Evolutionary conservation across 2,329 filamentous ascomycete species (phyloP).

Genomic region (Neurospora sp.): DNA sequence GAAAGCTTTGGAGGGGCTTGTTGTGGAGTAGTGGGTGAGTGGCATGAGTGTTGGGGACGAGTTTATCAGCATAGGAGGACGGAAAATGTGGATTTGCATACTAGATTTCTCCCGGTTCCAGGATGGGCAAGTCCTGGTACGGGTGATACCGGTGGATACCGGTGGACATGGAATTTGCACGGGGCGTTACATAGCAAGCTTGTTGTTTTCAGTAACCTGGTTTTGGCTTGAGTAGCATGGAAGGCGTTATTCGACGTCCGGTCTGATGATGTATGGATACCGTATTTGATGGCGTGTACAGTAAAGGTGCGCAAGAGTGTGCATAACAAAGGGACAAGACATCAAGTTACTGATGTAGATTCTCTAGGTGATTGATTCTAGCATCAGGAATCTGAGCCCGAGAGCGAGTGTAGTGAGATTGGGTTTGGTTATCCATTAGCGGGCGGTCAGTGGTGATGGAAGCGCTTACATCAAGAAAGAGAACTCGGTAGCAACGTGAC

Average conservation of each 20-base stretch:
- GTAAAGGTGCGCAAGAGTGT: not conserved
- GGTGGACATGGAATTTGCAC: not conserved
- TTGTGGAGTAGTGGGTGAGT: conserved; percentile 31
- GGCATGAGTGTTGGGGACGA: not conserved
- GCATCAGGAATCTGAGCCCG: not conserved
- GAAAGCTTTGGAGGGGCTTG: conserved; percentile 62
- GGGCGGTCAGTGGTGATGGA: not conserved
- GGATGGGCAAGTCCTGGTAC: not conserved
- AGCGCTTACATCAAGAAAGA: not conserved
- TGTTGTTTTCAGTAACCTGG: not conserved
- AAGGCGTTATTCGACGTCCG: not conserved
- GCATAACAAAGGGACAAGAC: not conserved
- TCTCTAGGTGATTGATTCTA: not conserved
- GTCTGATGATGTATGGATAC: not conserved
- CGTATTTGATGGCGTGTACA: not conserved
- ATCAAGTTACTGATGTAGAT: not conserved
- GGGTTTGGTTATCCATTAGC: not conserved
- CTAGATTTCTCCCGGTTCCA: not conserved
- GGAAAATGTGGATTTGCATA: not conserved
- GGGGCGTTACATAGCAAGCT: not conserved
- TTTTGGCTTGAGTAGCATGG: not conserved
- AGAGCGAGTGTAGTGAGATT: not conserved
- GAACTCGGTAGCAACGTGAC: not conserved
- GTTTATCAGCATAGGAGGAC: not conserved
- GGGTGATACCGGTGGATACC: not conserved